A percentile compares a stretch with the other conserved stretches of the same genome.
These are phyloP conservation scores for Graphilbum ipis-grandicollis DNA, from an alignment of 2,329 filamentous ascomycete genomes.

Conservation along the genomic window DNA sequence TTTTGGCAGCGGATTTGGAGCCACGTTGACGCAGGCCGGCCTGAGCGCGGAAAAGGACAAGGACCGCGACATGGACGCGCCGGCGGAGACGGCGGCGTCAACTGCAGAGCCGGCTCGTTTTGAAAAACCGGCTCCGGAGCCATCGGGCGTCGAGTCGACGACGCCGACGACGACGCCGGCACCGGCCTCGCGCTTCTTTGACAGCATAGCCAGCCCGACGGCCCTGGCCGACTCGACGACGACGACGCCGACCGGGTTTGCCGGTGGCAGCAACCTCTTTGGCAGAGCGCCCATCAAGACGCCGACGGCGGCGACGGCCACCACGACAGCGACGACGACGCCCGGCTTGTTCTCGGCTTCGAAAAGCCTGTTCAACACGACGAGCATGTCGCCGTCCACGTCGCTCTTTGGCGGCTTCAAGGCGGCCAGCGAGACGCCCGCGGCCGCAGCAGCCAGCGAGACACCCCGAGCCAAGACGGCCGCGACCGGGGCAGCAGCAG, in stretches of 20 bases:
- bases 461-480: background rate
- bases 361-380: background rate
- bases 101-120: too few relatives aligned
- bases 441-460: background rate
- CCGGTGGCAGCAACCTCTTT: constrained; percentile 3
- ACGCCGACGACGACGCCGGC: constrained; percentile 11
- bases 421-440: background rate
- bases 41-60: constrained; percentile 5
- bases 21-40: constrained; percentile 36
- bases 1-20: constrained; percentile 45
- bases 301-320: too few relatives aligned
- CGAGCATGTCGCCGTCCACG: background rate
- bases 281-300: too few relatives aligned
- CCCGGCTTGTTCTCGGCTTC: too few relatives aligned
- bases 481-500: background rate
- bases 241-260: background rate
- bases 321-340: background rate
- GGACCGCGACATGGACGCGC: constrained; percentile 34
- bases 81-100: constrained; percentile 12
- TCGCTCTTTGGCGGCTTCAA: constrained; percentile 1
- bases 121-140: background rate
- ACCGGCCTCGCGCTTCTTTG: constrained; percentile 11
- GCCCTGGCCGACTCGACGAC: background rate
- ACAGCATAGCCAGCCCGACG: constrained; percentile 2
- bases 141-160: constrained; percentile 8